phyloP scores from a whole-genome alignment of 78 protist genomes.

The Dictyostelium firmibasis region DNA sequence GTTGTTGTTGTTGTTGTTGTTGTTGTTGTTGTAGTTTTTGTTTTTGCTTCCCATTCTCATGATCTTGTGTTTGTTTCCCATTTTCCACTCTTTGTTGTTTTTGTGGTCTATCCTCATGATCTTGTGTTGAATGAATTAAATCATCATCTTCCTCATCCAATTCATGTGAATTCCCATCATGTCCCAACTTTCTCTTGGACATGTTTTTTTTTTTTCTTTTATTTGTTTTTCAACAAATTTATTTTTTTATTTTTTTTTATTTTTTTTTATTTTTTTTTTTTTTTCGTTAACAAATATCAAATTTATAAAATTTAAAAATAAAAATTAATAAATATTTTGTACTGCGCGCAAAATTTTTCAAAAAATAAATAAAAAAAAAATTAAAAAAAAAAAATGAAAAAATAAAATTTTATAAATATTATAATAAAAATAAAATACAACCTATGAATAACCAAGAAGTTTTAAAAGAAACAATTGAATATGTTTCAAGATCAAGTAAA shows the following conservation, averaged over 20 bases:
- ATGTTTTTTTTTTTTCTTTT: background rate
- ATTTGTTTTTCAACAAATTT: background rate
- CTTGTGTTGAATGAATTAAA: background rate
- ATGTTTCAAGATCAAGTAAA: background rate
- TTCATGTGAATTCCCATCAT: background rate
- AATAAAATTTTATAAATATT: background rate
- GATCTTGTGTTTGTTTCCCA: background rate
- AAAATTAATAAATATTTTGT: background rate
- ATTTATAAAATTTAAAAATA: background rate
- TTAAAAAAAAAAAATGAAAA: background rate
- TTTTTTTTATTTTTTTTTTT: background rate
- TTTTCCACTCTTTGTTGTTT: background rate
- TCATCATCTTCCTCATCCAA: conserved; percentile 1
- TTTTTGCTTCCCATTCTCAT: background rate
- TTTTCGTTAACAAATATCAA: background rate
- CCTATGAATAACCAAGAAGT: background rate
- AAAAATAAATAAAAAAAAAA: background rate
- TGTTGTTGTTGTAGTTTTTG: no score
- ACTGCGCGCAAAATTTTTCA: background rate
- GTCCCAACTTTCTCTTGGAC: background rate
- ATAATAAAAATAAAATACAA: background rate
- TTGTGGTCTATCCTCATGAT: background rate
- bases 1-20: background rate
- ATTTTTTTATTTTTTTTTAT: background rate
- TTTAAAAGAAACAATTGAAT: background rate